Evolutionary conservation across 441 rosid species (phyloP).

Genomic region (Gossypium davidsonii): DNA sequence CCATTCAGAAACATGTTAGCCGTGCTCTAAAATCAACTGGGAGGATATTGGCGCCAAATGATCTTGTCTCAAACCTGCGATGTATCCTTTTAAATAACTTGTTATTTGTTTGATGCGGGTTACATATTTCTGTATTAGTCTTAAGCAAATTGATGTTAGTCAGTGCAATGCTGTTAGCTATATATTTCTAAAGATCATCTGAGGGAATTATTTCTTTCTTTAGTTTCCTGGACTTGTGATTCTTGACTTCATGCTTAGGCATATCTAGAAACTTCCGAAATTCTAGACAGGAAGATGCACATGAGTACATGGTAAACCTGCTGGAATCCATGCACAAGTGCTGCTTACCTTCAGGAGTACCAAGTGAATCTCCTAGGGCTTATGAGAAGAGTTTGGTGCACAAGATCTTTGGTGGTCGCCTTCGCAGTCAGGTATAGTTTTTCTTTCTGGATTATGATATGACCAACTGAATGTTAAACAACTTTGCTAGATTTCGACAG

Average conservation of each 20-base stretch:
- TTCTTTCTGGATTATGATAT: not conserved
- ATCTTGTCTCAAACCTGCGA: constrained; percentile 81
- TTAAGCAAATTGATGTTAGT: not conserved
- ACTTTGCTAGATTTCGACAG: not conserved
- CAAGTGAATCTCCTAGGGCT: constrained; percentile 83
- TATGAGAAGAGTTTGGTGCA: constrained; percentile 91
- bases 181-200: not conserved
- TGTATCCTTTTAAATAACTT: constrained; percentile 45
- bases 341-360: constrained; percentile 93
- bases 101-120: not conserved
- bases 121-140: not conserved
- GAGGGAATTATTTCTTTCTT: not conserved
- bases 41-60: constrained; percentile 69
- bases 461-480: not conserved
- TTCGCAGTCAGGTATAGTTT: constrained; percentile 74
- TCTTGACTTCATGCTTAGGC: constrained; percentile 48
- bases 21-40: constrained; percentile 71
- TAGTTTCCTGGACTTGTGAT: constrained; percentile 14
- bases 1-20: constrained; percentile 90
- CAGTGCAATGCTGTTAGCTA: not conserved
- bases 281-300: constrained; percentile 90
- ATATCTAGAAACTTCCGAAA: constrained; percentile 78
- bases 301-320: constrained; percentile 91
- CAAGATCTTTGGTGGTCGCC: constrained; percentile 90
- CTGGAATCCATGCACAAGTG: constrained; percentile 97